A percentile compares a stretch with the other conserved stretches of the same genome.
phyloP scores from a whole-genome alignment of 441 rosid species.

The Brassica hybrid region DNA sequence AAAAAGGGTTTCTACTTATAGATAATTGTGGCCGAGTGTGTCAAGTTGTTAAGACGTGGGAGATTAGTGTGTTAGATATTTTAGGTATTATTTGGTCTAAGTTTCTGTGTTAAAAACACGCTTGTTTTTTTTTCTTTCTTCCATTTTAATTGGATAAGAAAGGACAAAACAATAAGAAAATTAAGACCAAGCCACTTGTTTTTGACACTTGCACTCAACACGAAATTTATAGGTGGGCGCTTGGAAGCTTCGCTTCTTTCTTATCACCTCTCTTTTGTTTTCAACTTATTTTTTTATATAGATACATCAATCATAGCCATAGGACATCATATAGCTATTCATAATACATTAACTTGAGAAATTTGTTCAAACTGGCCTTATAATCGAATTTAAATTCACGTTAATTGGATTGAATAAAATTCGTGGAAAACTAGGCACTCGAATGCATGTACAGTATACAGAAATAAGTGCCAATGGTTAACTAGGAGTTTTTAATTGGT shows the following conservation, averaged over 20 bases:
- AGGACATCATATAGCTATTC: too few relatives aligned
- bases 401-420: too few relatives aligned
- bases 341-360: too few relatives aligned
- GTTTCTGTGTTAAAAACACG: constrained; percentile 15
- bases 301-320: too few relatives aligned
- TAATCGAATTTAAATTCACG: too few relatives aligned
- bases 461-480: too few relatives aligned
- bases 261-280: too few relatives aligned
- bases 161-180: background rate
- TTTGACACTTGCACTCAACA: constrained; percentile 22
- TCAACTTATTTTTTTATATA: too few relatives aligned
- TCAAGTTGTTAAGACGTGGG: constrained; percentile 34
- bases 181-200: constrained; percentile 31
- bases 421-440: too few relatives aligned
- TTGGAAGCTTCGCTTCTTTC: constrained; percentile 19
- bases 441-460: too few relatives aligned
- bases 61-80: background rate
- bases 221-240: constrained; percentile 24
- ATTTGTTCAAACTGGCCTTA: too few relatives aligned
- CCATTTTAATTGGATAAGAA: background rate
- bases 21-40: background rate
- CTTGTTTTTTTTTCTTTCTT: constrained; percentile 5
- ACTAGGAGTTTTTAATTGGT: too few relatives aligned
- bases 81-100: background rate
- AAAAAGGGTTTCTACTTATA: background rate